Percentiles rank a stretch among this genome's conserved stretches.
phyloP scores from a whole-genome alignment of 2,329 filamentous ascomycete genomes.

The Gyromitra esculenta region DNA sequence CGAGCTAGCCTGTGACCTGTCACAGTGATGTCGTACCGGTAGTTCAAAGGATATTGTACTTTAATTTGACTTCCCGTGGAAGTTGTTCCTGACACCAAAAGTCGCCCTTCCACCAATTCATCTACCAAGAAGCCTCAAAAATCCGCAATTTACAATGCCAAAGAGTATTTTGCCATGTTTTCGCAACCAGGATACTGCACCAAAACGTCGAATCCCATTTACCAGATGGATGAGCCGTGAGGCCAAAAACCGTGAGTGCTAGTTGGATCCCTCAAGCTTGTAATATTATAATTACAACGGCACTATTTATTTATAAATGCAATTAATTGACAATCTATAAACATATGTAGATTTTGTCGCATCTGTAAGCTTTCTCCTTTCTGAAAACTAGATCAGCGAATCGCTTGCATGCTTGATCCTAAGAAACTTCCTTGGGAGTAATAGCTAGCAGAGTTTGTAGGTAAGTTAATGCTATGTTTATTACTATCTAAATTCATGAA shows the following conservation, averaged over 20 bases:
- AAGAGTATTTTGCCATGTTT: slow-evolving; percentile 19
- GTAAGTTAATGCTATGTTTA: slow-evolving; percentile 29
- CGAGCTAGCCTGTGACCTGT: background rate
- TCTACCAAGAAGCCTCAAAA: background rate
- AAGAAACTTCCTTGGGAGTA: slow-evolving; percentile 9
- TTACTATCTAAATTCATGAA: slow-evolving; percentile 7
- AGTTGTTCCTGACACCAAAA: slow-evolving; percentile 5
- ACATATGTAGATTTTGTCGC: slow-evolving; percentile 37
- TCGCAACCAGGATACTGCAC: background rate
- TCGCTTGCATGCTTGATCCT: background rate
- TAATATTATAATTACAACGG: too few relatives aligned
- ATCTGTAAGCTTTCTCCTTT: slow-evolving; percentile 24
- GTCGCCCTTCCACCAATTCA: background rate
- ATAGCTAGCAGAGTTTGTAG: slow-evolving; percentile 53
- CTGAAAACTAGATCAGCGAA: background rate
- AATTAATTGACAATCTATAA: background rate
- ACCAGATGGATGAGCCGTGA: slow-evolving; percentile 24
- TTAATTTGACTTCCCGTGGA: background rate
- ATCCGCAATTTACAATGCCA: background rate
- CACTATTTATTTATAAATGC: background rate
- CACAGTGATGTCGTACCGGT: slow-evolving; percentile 17
- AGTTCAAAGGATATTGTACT: background rate
- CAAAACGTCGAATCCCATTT: slow-evolving; percentile 2
- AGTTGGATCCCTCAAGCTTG: background rate
- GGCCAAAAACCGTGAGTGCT: slow-evolving; percentile 31